Base-by-base conservation (phyloP, 352 stramenopile species). In the Pythium rhizo-oryzae region DNA sequence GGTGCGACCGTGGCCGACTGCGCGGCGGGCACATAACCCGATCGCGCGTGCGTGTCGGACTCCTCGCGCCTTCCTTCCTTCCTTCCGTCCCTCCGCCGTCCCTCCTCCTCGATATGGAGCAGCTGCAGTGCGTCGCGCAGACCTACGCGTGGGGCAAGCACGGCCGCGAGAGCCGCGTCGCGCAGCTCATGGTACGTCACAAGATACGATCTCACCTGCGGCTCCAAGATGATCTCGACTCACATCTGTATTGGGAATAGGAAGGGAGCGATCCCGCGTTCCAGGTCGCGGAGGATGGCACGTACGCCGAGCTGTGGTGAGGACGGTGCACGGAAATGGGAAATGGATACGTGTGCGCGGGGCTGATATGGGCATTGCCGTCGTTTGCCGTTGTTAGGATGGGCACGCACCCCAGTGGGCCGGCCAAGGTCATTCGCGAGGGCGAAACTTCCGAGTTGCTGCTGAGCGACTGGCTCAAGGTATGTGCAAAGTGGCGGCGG, bases 381-480 rank as follows among this genome's bases (percentile, higher is more conserved):
- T 28, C 4, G 15, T 71, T 18, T 25, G 39, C 43, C 19, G 63
- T 66, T 4, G 21, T 4, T 51, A 97, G 91, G 93, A 97, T 98
- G 84, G 93, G 93, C 47, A 99, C 96, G n/a, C 96, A 99, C 70
- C 84, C 90, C 9, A 98, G 96, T 67, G 96, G 94, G 9, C 94
- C 94, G 25, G 91, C 91, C 8, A 85, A 75, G 15, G 78, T 97
- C n/a, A 19, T 93, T 25, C 69, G 75, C 23, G 71, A 89, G 50
- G 77, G 73, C 47, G 71, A 71, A 2, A 67, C 77, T 0, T 68
- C 73, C 15, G 77, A 83, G 61, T 54, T 92, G 37, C 70, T 98
- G 58, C 70, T 98, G 58, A 87, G 85, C 53, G 89, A 96, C 3
- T 93, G 74, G 61, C 60, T 96, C 24, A 62, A 87, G 79, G 70